phyloP scores from a whole-genome alignment of 169 alveolate species.

The Cryptosporidium ryanae region DNA sequence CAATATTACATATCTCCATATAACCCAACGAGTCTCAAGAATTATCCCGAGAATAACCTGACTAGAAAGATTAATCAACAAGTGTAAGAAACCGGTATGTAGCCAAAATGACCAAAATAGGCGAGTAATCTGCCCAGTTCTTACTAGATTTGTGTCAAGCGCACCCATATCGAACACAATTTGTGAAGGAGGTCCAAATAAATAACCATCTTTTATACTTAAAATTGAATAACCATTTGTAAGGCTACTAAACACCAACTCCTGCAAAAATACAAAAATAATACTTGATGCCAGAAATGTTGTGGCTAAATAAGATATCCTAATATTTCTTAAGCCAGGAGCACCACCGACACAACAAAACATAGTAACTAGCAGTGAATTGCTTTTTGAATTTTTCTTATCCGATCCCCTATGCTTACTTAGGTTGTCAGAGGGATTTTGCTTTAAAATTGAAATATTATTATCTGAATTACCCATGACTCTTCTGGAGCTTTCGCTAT shows the following conservation, averaged over 20 bases:
- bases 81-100: conserved; percentile 58
- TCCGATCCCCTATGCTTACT: not conserved
- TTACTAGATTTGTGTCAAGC: conserved; percentile 42
- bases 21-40: conserved; percentile 72
- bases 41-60: conserved; percentile 57
- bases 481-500: not conserved
- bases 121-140: conserved; percentile 64
- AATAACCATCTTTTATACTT: conserved; percentile 9
- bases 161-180: conserved; percentile 73
- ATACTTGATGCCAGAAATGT: conserved; percentile 68
- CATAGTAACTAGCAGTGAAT: conserved; percentile 25
- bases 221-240: conserved; percentile 33
- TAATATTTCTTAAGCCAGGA: not conserved
- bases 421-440: not conserved
- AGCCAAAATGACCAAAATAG: conserved; percentile 74
- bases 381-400: conserved; percentile 4
- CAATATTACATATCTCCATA: conserved; percentile 58
- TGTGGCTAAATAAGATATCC: conserved; percentile 33
- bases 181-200: conserved; percentile 72
- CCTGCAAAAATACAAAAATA: conserved; percentile 67
- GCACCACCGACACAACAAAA: conserved; percentile 43
- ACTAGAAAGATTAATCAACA: conserved; percentile 43
- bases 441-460: not conserved
- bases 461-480: not conserved
- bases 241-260: conserved; percentile 54